A percentile compares a stretch with the other conserved stretches of the same genome.
phyloP scores from a whole-genome alignment of 2,329 filamentous ascomycete genomes.

The Kalmusia sp. region DNA sequence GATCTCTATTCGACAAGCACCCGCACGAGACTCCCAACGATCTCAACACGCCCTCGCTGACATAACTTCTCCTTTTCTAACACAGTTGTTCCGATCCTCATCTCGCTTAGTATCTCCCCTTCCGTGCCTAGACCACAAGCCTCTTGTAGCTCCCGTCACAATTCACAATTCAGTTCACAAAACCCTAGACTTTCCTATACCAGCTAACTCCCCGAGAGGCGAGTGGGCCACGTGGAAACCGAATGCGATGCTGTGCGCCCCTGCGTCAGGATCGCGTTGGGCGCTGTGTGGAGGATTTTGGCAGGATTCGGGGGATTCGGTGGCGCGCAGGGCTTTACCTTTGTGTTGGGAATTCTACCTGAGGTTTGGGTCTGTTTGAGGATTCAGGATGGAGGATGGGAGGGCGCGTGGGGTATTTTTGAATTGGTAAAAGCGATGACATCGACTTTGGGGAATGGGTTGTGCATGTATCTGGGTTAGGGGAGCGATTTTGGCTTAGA shows the following conservation, averaged over 20 bases:
- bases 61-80: slow-evolving; percentile 3
- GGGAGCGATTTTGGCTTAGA: too few species aligned
- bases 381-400: neutral
- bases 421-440: neutral
- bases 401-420: neutral
- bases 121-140: neutral
- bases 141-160: too few species aligned
- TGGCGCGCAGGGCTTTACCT: neutral
- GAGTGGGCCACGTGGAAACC: neutral
- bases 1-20: too few species aligned
- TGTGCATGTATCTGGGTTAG: neutral
- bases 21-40: too few species aligned
- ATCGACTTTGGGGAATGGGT: neutral
- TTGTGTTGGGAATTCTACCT: neutral
- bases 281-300: too few species aligned
- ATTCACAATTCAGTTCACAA: too few species aligned
- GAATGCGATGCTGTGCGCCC: neutral
- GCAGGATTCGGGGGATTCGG: slow-evolving; percentile 1
- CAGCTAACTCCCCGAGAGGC: neutral
- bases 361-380: neutral
- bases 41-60: neutral
- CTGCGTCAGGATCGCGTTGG: slow-evolving; percentile 1
- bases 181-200: neutral
- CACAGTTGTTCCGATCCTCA: neutral
- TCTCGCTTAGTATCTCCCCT: slow-evolving; percentile 1